Conservation (phyloP, 2,329 filamentous ascomycete species). For the Aspergillus alliaceus region DNA sequence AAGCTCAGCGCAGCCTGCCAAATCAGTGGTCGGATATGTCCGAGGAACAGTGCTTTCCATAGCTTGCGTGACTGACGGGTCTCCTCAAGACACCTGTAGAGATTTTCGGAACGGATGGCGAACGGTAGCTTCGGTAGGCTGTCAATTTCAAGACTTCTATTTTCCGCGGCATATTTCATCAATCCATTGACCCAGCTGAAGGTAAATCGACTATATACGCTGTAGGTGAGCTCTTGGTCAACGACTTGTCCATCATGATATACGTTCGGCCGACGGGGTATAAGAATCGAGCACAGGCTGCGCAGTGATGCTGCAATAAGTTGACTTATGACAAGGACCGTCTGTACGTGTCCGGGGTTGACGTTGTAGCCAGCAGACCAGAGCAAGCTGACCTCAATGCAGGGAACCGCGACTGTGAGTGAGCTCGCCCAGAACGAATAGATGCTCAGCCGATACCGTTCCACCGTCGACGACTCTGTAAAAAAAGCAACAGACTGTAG, state of each 20-base stretch:
- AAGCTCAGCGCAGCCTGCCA: slow-evolving; percentile 62
- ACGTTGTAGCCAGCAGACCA: slow-evolving; percentile 25
- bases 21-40: slow-evolving; percentile 57
- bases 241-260: slow-evolving; percentile 60
- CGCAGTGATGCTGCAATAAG: slow-evolving; percentile 39
- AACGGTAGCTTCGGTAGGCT: slow-evolving; percentile 65
- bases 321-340: slow-evolving; percentile 52
- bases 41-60: slow-evolving; percentile 60
- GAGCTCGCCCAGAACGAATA: slow-evolving; percentile 32
- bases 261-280: slow-evolving; percentile 69
- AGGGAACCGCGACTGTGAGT: slow-evolving; percentile 21
- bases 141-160: slow-evolving; percentile 60
- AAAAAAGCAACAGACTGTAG: slow-evolving; percentile 36
- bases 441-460: slow-evolving; percentile 31
- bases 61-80: slow-evolving; percentile 45
- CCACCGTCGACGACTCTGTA: slow-evolving; percentile 33
- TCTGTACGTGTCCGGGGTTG: slow-evolving; percentile 23
- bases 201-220: slow-evolving; percentile 62
- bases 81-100: slow-evolving; percentile 51
- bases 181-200: slow-evolving; percentile 64
- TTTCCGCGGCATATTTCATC: slow-evolving; percentile 56
- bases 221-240: slow-evolving; percentile 63
- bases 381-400: slow-evolving; percentile 30
- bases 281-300: slow-evolving; percentile 45
- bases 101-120: slow-evolving; percentile 51